Evolutionary conservation across 179 eudicot species (phyloP), one percentile per base, ranked within the genome.

Genomic region (Silene coronaria): DNA sequence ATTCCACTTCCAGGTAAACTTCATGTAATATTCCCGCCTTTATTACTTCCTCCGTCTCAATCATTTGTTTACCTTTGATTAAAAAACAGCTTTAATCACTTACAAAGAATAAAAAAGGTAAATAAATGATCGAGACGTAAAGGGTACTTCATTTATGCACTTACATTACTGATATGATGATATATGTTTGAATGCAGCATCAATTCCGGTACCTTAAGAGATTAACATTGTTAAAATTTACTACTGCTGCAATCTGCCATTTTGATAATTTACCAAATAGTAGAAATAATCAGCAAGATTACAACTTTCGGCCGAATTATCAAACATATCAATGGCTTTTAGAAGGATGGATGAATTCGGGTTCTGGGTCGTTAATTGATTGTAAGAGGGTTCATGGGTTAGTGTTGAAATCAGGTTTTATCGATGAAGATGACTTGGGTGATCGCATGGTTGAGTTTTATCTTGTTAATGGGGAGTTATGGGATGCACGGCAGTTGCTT

Each of bases 391-490:
- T 90, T 76, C 89, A 91, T 77, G 91, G 86, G 74, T 76, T 64
- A 76, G 78, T 91, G 0, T 76, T 90, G 70, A 88, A 90, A 80
- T 86, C 85, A 48, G 93, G 95, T 45, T 87, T 88, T 76, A 48
- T 17, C 58, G 79, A 19, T 14, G 96, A 87, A 19, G 42, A 58
- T 74, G 83, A 73, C 17, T 73, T 91, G 48, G 53, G 82, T 72
- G 72, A 81, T 74, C 79, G 82, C 45, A 83, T 91, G 30, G 2
- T 84, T 63, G 85, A 83, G 67, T 77, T 83, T 55, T 90, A 87
- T 81, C 71, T 81, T 16, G 65, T 70, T 42, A 69, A 28, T 79
- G 89, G 84, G 24, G 82, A 78, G 27, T 77, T 86, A 19, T 55
- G 74, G 77, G 83, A 83, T 82, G 97, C 89, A 80, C 62, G 71